These are phyloP conservation scores for Phenoliferia sp. DNA, from an alignment of 1,284 basidiomycete genomes.

Conservation along the genomic window DNA sequence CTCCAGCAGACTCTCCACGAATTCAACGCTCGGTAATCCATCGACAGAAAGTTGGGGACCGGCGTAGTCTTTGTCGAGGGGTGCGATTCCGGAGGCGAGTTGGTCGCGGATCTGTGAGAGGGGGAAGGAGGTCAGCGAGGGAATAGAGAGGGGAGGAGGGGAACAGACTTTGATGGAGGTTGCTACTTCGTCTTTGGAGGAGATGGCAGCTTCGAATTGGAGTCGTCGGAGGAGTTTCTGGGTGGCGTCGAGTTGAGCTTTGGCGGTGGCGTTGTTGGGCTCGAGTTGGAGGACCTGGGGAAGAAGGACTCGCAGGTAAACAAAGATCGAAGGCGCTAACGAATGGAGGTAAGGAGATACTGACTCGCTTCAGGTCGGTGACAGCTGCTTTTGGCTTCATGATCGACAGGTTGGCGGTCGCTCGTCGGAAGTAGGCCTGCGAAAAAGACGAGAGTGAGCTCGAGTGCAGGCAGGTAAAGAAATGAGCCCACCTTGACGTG, in stretches of 20 bases:
- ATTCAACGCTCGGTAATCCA: conserved; percentile 63
- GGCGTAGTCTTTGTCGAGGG: conserved; percentile 59
- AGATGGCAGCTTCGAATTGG: conserved; percentile 39
- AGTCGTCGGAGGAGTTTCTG: conserved; percentile 73
- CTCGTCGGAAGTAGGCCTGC: conserved; percentile 58
- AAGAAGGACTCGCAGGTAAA: neutral
- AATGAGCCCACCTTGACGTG: conserved; percentile 73
- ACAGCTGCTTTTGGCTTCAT: conserved; percentile 78
- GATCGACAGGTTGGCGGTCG: conserved; percentile 85
- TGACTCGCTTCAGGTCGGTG: conserved; percentile 71
- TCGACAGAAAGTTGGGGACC: conserved; percentile 56
- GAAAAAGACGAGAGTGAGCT: neutral
- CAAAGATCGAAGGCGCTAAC: too few species aligned
- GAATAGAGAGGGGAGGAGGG: neutral
- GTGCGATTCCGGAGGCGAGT: conserved; percentile 64
- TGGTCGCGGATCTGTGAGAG: conserved; percentile 51
- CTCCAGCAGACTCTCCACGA: conserved; percentile 79
- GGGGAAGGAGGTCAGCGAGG: neutral
- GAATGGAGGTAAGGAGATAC: neutral
- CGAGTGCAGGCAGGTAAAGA: neutral
- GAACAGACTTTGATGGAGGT: conserved; percentile 44
- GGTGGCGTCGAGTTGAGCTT: conserved; percentile 76
- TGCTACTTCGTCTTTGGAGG: conserved; percentile 26
- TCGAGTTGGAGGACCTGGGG: conserved; percentile 69
- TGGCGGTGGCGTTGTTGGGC: conserved; percentile 75